phyloP scores from a whole-genome alignment of 2,329 filamentous ascomycete species.

The Beauveria asiatica region DNA sequence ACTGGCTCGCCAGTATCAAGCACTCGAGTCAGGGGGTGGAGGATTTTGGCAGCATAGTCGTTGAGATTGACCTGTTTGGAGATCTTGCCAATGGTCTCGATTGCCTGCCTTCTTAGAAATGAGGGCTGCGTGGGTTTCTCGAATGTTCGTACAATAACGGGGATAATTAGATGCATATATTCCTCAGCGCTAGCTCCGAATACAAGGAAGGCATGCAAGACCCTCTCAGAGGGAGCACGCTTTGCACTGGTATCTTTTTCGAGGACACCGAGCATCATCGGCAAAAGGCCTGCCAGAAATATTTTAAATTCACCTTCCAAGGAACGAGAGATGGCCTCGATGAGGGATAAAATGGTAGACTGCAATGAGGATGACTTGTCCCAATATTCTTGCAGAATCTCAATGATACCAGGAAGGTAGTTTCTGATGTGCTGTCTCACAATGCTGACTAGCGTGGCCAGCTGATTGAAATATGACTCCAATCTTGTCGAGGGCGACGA shows the following conservation, averaged over 20 bases:
- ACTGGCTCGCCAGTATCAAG: conserved; percentile 63
- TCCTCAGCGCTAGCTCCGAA: conserved; percentile 95
- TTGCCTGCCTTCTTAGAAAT: conserved; percentile 75
- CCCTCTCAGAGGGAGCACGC: conserved; percentile 76
- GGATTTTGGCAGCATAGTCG: conserved; percentile 92
- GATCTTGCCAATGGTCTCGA: conserved; percentile 89
- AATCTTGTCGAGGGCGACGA: conserved; percentile 69
- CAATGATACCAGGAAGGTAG: conserved; percentile 78
- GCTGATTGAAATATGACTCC: conserved; percentile 95
- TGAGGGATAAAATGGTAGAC: conserved; percentile 80
- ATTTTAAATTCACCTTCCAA: conserved; percentile 97
- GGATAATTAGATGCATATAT: conserved; percentile 98
- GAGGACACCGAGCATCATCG: conserved; percentile 87
- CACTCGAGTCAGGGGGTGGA: conserved; percentile 83
- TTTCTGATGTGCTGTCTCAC: conserved; percentile 94
- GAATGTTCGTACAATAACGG: conserved; percentile 88
- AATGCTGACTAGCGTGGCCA: conserved; percentile 86
- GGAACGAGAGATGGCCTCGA: conserved; percentile 89
- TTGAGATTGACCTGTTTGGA: conserved; percentile 96
- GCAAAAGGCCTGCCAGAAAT: conserved; percentile 80
- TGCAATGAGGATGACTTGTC: conserved; percentile 71
- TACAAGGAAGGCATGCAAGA: conserved; percentile 89
- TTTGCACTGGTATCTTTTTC: conserved; percentile 74
- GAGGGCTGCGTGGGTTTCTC: conserved; percentile 77
- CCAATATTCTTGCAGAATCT: conserved; percentile 87